Evolutionary conservation across 192 early-diverging fungal genomes (phyloP), one percentile per base, ranked within the genome.

Genomic region (Mortierella alpina): DNA sequence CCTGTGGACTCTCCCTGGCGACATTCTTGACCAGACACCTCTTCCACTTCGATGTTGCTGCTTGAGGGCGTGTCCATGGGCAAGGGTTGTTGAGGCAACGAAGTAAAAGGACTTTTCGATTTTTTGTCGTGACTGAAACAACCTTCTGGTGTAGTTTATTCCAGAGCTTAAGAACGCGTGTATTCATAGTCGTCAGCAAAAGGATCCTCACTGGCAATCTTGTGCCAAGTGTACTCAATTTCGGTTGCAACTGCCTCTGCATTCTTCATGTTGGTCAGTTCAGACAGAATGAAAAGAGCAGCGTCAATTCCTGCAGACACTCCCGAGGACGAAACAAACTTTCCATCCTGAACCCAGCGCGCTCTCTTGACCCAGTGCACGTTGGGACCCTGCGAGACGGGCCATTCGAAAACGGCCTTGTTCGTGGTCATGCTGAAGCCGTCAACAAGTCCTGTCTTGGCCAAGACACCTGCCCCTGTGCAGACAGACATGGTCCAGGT

Each of bases 321-420:
- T 40, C 86, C 86, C 18, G 77, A 81, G 3, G 84, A 84, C 9
- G 84, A 69, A 17, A 75, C 82, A 49, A 53, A 80, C 18, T 86
- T 87, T 22, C 80, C 85, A 74, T 89, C 88, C 31, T 81, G 65
- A 5, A 89, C 85, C 83, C 82, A 89, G 47, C 88, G 78, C 22
- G 87, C 88, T 12, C 73, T 81, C 20, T 77, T 82, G 23, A 88
- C 57, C 86, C 87, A 89, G 17, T 78, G 62, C 7, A 88, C 84
- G 3, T 31, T 31, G 31, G 31, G 31, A 75, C 73, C 73, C 7
- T 62, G 15, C 5, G 41, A 20, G 0, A 41, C 51, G 7, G 58
- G 7, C 61, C 31, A 61, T 39, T 79, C 57, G 31, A 79, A 79
- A 3, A 59, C 54, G 44, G 51, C 5, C 75, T 79, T 79, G 64